Evolutionary conservation across 495 filamentous ascomycete species (phyloP), one percentile per base, ranked within the genome.

Genomic region (Sordaria brevicollis): DNA sequence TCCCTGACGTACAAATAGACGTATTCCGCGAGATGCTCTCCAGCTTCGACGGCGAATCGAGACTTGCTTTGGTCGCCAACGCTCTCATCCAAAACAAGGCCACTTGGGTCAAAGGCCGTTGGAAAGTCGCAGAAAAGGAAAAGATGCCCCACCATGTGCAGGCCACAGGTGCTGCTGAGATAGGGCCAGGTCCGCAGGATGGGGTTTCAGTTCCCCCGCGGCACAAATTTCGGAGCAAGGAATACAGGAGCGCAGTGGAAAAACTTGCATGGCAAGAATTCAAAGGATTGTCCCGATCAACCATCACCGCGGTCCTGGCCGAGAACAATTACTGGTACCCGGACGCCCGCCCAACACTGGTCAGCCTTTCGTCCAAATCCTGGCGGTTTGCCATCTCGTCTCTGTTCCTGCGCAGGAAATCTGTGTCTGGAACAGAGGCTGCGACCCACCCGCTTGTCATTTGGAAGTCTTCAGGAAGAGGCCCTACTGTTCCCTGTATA

Each of bases 21-120:
- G 94, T 96, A n/a, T 93, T 99, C 74, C 89, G 95, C 13, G 93
- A 96, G 77, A 88, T 97, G 84, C 86, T 99, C 37, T 80, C 85
- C 33, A 92, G 85, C 70, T 92, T 96, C 78, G 89, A 91, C 72
- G 91, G 91, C 43, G 87, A 94, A 73, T 97, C 93, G 73, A 82
- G 92, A 74, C 79, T 97, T 2, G 88, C 94, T 49, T 86, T 99
- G 41, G 91, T 94, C 37, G 92, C 93, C 5, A 93, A 97, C 72
- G 87, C 90, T 72, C 81, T 99, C 41, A 81, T 97, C 34, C 92
- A 93, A 75, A 88, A 93, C 73, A 88, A 90, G 68, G 86, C 87
- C 13, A 82, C 88, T 71, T 92, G 89, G 86, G 90, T 93, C 19
- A 87, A 89, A 69, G 92, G 92, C 0, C 84, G 92, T 65, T 91